phyloP scores from a whole-genome alignment of 129 eudicot genomes.

The Centella asiatica region DNA sequence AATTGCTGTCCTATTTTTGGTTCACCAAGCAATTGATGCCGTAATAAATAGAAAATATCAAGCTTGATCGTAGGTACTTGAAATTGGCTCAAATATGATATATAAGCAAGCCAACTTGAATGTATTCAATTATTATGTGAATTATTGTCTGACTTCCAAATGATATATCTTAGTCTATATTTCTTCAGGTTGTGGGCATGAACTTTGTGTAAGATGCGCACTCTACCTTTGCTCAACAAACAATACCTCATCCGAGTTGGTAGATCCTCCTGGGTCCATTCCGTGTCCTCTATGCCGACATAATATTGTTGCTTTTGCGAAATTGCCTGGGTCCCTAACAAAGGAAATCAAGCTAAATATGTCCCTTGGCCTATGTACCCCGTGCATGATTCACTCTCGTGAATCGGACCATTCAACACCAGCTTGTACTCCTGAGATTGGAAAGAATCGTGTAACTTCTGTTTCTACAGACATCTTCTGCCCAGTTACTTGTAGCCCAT shows the following conservation, averaged over 20 bases:
- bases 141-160: too few species aligned
- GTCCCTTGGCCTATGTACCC: slow-evolving; percentile 68
- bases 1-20: too few species aligned
- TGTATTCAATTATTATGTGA: too few species aligned
- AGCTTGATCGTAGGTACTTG: too few species aligned
- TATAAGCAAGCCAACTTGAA: too few species aligned
- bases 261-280: slow-evolving; percentile 85
- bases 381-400: slow-evolving; percentile 89
- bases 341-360: slow-evolving; percentile 56
- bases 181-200: slow-evolving; percentile 74
- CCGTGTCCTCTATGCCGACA: slow-evolving; percentile 89
- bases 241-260: slow-evolving; percentile 49
- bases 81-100: too few species aligned
- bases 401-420: slow-evolving; percentile 47
- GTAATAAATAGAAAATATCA: too few species aligned
- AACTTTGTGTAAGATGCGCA: slow-evolving; percentile 88
- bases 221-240: slow-evolving; percentile 87
- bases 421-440: slow-evolving; percentile 35
- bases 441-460: slow-evolving; percentile 63
- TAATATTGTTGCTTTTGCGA: slow-evolving; percentile 50
- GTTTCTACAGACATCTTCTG: slow-evolving; percentile 77
- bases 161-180: background rate
- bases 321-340: slow-evolving; percentile 53
- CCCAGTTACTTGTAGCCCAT: slow-evolving; percentile 86
- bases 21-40: too few species aligned